A percentile compares a stretch with the other conserved stretches of the same genome.
These are phyloP conservation scores for Lasiodiplodia citricola DNA, from an alignment of 2,329 filamentous ascomycete genomes.

Conservation along the genomic window DNA sequence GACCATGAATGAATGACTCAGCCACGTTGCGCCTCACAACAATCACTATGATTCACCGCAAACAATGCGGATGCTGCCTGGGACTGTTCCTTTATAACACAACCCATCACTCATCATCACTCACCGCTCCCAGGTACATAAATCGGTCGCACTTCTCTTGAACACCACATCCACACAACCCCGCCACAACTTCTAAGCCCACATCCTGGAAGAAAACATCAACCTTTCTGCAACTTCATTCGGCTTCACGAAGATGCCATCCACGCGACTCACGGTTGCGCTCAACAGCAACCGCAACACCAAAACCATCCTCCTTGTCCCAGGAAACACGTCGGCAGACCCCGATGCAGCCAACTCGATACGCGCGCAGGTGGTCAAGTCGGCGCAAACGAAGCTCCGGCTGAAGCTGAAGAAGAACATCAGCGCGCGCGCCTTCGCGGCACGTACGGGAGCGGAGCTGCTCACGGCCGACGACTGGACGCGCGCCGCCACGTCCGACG, in stretches of 20 bases:
- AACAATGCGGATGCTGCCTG: neutral
- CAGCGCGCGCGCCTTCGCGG: conserved; percentile 35
- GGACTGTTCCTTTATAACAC: neutral
- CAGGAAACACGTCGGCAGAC: conserved; percentile 30
- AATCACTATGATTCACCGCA: neutral
- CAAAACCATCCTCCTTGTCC: conserved; percentile 37
- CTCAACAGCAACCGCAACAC: conserved; percentile 40
- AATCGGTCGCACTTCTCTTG: neutral
- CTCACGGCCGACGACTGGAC: conserved; percentile 37
- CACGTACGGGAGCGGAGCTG: conserved; percentile 37
- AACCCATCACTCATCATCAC: neutral
- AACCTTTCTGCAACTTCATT: too few species aligned
- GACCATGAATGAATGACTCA: neutral
- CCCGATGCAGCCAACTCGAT: conserved; percentile 32
- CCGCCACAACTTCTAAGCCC: neutral
- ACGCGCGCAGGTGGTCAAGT: conserved; percentile 36
- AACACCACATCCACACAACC: neutral
- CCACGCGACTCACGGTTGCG: conserved; percentile 37
- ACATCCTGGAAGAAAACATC: neutral
- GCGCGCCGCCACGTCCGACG: conserved; percentile 33
- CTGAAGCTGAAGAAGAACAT: conserved; percentile 35
- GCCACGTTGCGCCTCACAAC: neutral
- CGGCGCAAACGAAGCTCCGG: conserved; percentile 39
- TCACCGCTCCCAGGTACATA: neutral
- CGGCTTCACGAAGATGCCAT: neutral